Evolutionary conservation across 2,329 filamentous ascomycete species (phyloP), one percentile per base, ranked within the genome.

Genomic region (Didymellaceae sp.): DNA sequence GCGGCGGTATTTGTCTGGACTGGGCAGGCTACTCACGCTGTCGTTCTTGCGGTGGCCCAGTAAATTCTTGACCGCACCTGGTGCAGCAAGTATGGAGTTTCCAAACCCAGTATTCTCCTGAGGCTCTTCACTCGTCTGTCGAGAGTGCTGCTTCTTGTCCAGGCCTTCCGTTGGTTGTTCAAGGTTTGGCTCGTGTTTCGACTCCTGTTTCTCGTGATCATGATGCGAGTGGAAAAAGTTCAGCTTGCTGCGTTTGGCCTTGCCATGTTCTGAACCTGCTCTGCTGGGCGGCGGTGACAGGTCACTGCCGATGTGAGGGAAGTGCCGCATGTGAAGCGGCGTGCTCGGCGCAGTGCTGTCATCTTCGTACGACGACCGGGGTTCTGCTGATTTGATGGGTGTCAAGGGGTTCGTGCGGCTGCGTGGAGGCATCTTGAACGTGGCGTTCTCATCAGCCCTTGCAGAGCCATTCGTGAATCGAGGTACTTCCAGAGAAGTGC

Each of bases 211-310:
- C 30, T 67, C 57, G 47, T 75, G 74, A 13, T 62, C 68, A 33
- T 58, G 70, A 20, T 65, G 61, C 5, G 71, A 70, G 38, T 75
- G 74, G 45, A 78, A 75, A n/a, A 74, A 61, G 28, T 75, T 70
- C 10, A 78, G 49, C 47, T 70, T 74, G 48, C 67, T 69, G 38
- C 72, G 70, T 43, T 70, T 74, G 0, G 68, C 54, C 46, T 74
- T 75, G 30, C 66, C 66, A 10, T 61, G 59, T 20, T 62, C 56
- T 33, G 69, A 74, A 3, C 50, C 59, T 26, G 54, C 60, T 37
- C 65, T 72, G 46, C 73, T 74, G 17, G 48, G 49, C 0, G 74
- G 67, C 31, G 73, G 69, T 7, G 75, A 75, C n/a, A 68, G 39
- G 21, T 74, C 67, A 22, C 64, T 61, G 24, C 69, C 65, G 30